A percentile compares a stretch with the other conserved stretches of the same genome.
Conservation (phyloP, 2,329 filamentous ascomycete genomes). For the Ophiostoma sp. region DNA sequence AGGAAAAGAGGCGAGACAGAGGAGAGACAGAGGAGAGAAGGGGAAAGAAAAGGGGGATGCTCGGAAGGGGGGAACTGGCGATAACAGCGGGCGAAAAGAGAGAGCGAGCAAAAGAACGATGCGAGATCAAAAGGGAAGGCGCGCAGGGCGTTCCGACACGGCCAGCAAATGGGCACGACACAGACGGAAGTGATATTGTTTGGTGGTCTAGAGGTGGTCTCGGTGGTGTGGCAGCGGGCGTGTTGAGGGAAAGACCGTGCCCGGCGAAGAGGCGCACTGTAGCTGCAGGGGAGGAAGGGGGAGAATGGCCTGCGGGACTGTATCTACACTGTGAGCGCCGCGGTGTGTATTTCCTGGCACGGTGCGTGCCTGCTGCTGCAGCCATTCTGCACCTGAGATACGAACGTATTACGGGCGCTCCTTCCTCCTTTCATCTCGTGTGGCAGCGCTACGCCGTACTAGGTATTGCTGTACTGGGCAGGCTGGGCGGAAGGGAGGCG, state of each 20-base stretch:
- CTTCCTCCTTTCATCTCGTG: not conserved
- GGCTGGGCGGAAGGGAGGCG: too few relatives aligned
- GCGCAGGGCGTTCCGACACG: not conserved
- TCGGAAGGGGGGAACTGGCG: not conserved
- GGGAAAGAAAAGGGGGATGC: not conserved
- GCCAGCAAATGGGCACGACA: not conserved
- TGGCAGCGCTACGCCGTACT: too few relatives aligned
- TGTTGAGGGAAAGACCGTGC: slow-evolving; percentile 4
- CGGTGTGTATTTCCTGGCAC: slow-evolving; percentile 11
- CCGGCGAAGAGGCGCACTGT: not conserved
- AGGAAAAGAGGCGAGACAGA: not conserved
- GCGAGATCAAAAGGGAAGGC: not conserved
- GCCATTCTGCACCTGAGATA: too few relatives aligned
- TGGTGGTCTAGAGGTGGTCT: not conserved
- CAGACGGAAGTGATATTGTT: not conserved
- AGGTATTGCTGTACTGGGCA: too few relatives aligned
- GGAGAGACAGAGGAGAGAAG: not conserved
- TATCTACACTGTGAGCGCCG: not conserved
- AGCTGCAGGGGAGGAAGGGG: not conserved
- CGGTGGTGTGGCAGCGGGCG: slow-evolving; percentile 7
- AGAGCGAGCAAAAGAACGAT: slow-evolving; percentile 11
- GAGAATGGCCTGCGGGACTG: not conserved
- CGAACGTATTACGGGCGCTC: not conserved
- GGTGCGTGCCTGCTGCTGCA: not conserved
- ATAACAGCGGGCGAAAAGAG: not conserved